Evolutionary conservation across 108 stramenopile genomes (phyloP).

Genomic region (Pelagomonas calceolata): DNA sequence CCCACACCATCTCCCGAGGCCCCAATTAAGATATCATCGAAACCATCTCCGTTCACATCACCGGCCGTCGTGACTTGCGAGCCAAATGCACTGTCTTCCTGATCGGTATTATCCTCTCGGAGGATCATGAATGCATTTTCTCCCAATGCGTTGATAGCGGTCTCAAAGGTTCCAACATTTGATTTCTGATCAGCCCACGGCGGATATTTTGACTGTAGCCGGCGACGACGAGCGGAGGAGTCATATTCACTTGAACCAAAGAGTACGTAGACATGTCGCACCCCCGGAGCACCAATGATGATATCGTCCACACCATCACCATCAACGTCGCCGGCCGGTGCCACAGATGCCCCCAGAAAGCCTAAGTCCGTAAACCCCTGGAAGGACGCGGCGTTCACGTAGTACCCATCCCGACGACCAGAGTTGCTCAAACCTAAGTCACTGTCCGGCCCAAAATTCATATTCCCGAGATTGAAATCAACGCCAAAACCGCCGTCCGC

Average conservation of each 20-base stretch:
- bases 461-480: not conserved
- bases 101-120: not conserved
- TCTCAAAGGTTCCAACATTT: not conserved
- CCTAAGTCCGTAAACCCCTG: not conserved
- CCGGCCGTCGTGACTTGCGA: not conserved
- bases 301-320: not conserved
- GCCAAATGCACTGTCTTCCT: not conserved
- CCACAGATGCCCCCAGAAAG: not conserved
- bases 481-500: too few species aligned
- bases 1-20: too few species aligned
- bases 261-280: not conserved
- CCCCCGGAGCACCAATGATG: not conserved
- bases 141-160: not conserved
- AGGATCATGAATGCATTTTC: not conserved
- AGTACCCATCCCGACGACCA: not conserved
- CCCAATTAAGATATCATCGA: not conserved
- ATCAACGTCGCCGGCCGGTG: not conserved
- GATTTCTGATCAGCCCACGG: too few species aligned
- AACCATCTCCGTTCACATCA: conserved; percentile 7
- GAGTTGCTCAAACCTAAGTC: not conserved
- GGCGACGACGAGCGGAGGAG: too few species aligned
- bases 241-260: not conserved
- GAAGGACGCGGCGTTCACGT: not conserved
- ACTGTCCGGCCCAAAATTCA: not conserved
- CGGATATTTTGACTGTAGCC: too few species aligned